Base-by-base conservation (phyloP, 129 eudicot genomes). In the Dittrichia graveolens region DNA sequence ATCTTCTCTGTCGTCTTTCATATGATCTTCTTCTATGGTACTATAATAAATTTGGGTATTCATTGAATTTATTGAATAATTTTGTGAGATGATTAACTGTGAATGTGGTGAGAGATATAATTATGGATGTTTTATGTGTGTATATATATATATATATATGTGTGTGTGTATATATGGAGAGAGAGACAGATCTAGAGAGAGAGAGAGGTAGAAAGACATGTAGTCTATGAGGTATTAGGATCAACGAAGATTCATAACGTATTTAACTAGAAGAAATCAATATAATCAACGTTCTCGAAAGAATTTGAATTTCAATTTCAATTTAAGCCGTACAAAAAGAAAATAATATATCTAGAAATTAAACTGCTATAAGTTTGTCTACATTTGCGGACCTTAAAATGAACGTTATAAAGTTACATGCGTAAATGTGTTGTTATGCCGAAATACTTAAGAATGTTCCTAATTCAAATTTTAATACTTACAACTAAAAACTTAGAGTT, bases 221-320 rank as follows among this genome's bases (percentile, higher is more conserved):
- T 24, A 12, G 5, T 11, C 35, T 12, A 37, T 0, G 31, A 18
- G 50, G 8, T 18, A 55, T 38, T 52, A 52, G 63, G 38, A 54
- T 54, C 52, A 64, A 52, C 8, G 75, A 69, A 69, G 52, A 69
- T 52, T 69, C 53, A 4, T 52, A 37, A 69, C 38, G 37, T 14
- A 16, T 50, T 69, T 38, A 35, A 50, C 49, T 69, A 50, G 48
- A 69, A 35, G 73, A 47, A 15, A 35, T 7, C 35, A 67, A 46
- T 47, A 67, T 67, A 59, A 41, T 9, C 31, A 24, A 24, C 31
- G 31, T 24, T 24, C 31, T 24, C 31, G 31, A 24, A 24, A 24
- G 31, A 24, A 24, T 24, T 24, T 24, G 31, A 24, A 24, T 24
- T 0, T 24, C 31, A 24, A 24, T 24, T 24, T 2, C 31, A 24